Base-by-base conservation (phyloP, 2,329 filamentous ascomycete species). In the Knufia petricola region DNA sequence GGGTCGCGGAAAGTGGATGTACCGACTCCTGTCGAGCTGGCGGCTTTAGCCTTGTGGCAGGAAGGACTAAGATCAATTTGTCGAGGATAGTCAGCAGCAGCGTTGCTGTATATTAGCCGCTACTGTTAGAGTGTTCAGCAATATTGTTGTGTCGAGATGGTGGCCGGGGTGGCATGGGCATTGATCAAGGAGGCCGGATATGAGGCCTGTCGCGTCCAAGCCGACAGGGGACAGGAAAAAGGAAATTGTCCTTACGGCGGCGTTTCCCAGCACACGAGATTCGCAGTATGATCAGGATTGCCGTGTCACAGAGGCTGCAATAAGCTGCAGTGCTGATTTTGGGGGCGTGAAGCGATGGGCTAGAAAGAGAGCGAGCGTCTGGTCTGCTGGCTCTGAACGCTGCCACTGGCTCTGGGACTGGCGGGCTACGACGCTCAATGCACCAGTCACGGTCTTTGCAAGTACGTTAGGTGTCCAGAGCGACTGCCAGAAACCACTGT, bases 1-100 rank as follows among this genome's bases (percentile, higher is more conserved):
- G 45, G 37, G 38, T 42, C n/a, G 19, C 46, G 46, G 46, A 41
- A 48, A 48, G 46, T 48, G 46, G 46, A 32, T 48, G 44, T 47
- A 28, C 34, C 13, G 36, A n/a, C 42, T 48, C 38, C 37, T 48
- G 41, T 48, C 34, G n/a, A n/a, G 36, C 13, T 32, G 28, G 24
- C n/a, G 37, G n/a, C 15, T 32, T 19, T 46, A 42, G 42, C 24
- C 37, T 1, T 8, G 28, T n/a, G 32, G 46, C 39, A 13, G 24
- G 26, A 32, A 9, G 34, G 19, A 30, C 17, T 23, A 46, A 37
- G 28, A 19, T 46, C 26, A 46, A 17, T 12, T 23, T 15, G 28
- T 44, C 10, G 28, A 44, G 8, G 28, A 26, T 31, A 23, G 23
- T 13, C 4, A n/a, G n/a, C 12, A 31, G 26, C 19, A 32, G 41